Conservation (phyloP, 371 early-diverging fungal species). For the Cokeromyces recurvatus region DNA sequence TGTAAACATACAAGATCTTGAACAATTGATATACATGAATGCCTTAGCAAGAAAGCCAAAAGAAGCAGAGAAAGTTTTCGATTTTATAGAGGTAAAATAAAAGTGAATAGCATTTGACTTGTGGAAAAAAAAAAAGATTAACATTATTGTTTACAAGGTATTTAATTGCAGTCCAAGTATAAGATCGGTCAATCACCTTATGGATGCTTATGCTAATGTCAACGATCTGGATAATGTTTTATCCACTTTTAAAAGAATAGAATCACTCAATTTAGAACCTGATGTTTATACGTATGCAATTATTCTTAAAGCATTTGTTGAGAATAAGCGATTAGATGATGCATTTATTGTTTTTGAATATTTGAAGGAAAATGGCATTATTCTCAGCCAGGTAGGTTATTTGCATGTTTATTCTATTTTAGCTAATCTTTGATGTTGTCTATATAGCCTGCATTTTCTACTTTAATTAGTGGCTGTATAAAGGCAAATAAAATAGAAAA, state of each 20-base stretch:
- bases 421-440: no score
- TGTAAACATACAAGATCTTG: constrained; percentile 12
- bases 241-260: constrained; percentile 47
- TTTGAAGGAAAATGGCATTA: constrained; percentile 56
- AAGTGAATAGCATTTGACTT: no score
- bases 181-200: constrained; percentile 67
- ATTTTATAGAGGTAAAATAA: constrained; percentile 54
- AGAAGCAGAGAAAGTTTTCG: constrained; percentile 70
- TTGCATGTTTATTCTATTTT: no score
- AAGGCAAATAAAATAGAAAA: constrained; percentile 59
- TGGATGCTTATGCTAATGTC: constrained; percentile 75
- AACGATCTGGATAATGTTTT: constrained; percentile 60
- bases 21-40: constrained; percentile 69
- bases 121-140: not conserved
- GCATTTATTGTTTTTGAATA: constrained; percentile 71
- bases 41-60: constrained; percentile 57
- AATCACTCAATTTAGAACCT: constrained; percentile 45
- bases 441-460: constrained; percentile 64
- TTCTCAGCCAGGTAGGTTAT: constrained; percentile 35
- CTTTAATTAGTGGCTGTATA: constrained; percentile 81
- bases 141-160: constrained; percentile 14
- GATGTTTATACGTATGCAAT: constrained; percentile 63
- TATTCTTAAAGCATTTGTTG: constrained; percentile 71
- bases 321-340: constrained; percentile 53
- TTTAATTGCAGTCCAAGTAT: constrained; percentile 61